Conservation (phyloP, 768 basidiomycete genomes). For the Melanogaster broomeanus region DNA sequence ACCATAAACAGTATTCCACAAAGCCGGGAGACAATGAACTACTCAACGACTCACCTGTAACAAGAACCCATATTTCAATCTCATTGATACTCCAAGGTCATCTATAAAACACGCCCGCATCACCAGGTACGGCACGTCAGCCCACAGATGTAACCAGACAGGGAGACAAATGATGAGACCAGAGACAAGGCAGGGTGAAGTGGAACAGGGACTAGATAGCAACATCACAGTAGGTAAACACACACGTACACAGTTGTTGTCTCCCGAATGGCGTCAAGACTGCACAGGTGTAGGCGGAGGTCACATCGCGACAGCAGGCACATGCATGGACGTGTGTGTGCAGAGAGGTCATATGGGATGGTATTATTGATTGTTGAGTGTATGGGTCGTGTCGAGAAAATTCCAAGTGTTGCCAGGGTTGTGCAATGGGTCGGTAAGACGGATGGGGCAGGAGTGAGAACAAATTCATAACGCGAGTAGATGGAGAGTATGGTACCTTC, state of each 20-base stretch:
- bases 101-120: constrained; percentile 31
- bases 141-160: background rate
- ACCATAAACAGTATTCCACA: background rate
- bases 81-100: constrained; percentile 68
- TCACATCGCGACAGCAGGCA: background rate
- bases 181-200: background rate
- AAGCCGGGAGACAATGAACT: background rate
- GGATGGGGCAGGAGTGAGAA: background rate
- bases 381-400: no score
- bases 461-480: background rate
- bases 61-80: constrained; percentile 79
- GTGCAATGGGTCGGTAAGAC: background rate
- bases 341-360: no score
- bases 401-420: background rate
- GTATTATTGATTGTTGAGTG: no score
- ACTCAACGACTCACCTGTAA: constrained; percentile 45
- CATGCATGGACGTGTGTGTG: background rate
- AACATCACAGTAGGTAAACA: background rate
- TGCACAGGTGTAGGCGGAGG: constrained; percentile 21
- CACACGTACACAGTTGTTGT: constrained; percentile 72
- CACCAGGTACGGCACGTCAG: background rate
- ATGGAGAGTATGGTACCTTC: constrained; percentile 51
- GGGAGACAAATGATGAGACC: background rate
- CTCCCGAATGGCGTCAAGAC: constrained; percentile 90
- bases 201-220: background rate